Evolutionary conservation across 179 eudicot genomes (phyloP), one percentile per base, ranked within the genome.

Genomic region (Spergularia azorica): DNA sequence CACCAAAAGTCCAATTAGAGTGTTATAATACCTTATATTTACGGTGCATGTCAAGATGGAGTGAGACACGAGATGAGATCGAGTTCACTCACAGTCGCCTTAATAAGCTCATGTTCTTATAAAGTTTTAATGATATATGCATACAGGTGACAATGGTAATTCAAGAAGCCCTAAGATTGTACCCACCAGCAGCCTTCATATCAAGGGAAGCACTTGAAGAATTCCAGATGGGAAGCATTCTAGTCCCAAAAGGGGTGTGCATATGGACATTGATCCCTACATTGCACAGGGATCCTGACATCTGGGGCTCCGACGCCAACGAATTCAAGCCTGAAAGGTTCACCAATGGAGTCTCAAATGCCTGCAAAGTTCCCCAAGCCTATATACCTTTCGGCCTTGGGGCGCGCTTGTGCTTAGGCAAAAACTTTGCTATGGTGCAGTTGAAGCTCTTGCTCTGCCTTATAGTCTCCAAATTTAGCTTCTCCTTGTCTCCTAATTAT

Each of bases 81-180:
- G 50, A 46, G 9, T 9, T 46, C 9, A 5, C 7, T 0, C 50
- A 9, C 9, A 46, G 9, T 9, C 50, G 50, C 0, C 50, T 46
- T 9, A 43, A 43, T 43, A 46, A 46, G 50, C 9, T 46, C 50
- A 46, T 46, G 1, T 55, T 9, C 58, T 55, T 6, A 46, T 39
- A 41, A 38, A 39, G 20, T 15, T 63, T 32, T 3, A 36, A 36
- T 36, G 39, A 14, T 6, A 15, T 7, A 6, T 63, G 9, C 0
- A 12, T 71, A 67, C 76, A 88, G 88, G 80, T 84, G 59, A 82
- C 84, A n/a, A 87, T 85, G 90, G 86, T 87, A 77, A 83, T 85
- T 36, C 88, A 87, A 77, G 88, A 87, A 67, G 62, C 84, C 48
- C 73, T 87, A 17, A 74, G 90, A 56, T 70, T 87, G 21, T 87